These are phyloP conservation scores for Alternaria arborescens DNA, from an alignment of 2,329 filamentous ascomycete species.

Conservation along the genomic window DNA sequence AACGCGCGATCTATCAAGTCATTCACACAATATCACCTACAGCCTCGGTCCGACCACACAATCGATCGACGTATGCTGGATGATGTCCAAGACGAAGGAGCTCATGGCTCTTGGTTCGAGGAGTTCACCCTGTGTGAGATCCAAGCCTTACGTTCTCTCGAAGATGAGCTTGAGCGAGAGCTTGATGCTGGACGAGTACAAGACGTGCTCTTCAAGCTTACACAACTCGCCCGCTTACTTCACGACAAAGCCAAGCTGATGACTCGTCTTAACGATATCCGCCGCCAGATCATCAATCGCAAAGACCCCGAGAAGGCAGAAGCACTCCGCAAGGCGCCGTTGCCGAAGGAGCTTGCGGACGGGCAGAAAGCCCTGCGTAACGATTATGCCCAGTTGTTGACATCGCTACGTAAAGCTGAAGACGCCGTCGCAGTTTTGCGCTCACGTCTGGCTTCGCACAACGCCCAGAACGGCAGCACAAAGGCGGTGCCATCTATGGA, in stretches of 20 bases:
- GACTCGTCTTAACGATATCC: slow-evolving; percentile 79
- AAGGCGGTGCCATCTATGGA: slow-evolving; percentile 80
- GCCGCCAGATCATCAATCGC: slow-evolving; percentile 74
- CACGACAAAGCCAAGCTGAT: slow-evolving; percentile 74
- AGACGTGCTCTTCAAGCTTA: slow-evolving; percentile 73
- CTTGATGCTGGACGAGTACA: slow-evolving; percentile 74
- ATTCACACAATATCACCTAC: slow-evolving; percentile 70
- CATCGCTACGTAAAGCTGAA: slow-evolving; percentile 79
- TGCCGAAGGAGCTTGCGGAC: slow-evolving; percentile 83
- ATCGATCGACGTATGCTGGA: slow-evolving; percentile 72
- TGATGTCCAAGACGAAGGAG: slow-evolving; percentile 46
- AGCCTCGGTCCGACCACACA: slow-evolving; percentile 56
- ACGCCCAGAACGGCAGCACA: slow-evolving; percentile 57
- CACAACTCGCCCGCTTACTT: slow-evolving; percentile 71
- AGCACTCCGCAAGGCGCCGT: slow-evolving; percentile 72
- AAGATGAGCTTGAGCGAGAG: slow-evolving; percentile 68
- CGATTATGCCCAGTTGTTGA: slow-evolving; percentile 77
- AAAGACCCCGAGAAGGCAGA: slow-evolving; percentile 73
- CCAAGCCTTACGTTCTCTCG: slow-evolving; percentile 69
- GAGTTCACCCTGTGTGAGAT: slow-evolving; percentile 82
- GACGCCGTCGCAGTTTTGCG: slow-evolving; percentile 80
- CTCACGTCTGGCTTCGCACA: slow-evolving; percentile 72
- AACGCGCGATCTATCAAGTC: slow-evolving; percentile 74
- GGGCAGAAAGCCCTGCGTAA: slow-evolving; percentile 85
- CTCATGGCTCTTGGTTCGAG: slow-evolving; percentile 60